Conservation (phyloP, 345 rosid genomes). For the Lepidium aucheri region DNA sequence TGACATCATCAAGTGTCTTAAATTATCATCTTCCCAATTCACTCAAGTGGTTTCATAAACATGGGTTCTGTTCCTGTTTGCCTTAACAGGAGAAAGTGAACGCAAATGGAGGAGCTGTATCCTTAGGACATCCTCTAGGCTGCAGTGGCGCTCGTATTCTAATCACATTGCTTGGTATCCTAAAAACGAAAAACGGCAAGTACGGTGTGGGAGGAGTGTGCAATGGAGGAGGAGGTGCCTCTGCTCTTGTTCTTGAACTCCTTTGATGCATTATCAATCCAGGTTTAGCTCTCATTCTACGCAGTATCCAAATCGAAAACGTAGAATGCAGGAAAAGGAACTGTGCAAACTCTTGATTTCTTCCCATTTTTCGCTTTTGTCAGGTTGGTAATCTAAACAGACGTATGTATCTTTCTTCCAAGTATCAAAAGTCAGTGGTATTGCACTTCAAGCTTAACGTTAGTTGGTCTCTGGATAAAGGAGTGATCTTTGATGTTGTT, state of each 20-base stretch:
- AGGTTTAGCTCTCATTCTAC: conserved; percentile 5
- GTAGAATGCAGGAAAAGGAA: not conserved
- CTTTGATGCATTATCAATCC: conserved; percentile 21
- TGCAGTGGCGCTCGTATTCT: conserved; percentile 98
- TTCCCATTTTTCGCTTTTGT: not conserved
- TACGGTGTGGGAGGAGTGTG: conserved; percentile 90
- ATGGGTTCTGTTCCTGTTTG: conserved; percentile 5
- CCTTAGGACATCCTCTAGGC: conserved; percentile 96
- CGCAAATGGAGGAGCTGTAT: conserved; percentile 92
- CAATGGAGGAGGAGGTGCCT: conserved; percentile 99
- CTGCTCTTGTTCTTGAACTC: conserved; percentile 82
- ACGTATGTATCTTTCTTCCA: not conserved
- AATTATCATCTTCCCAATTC: not conserved
- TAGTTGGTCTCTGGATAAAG: conserved; percentile 16
- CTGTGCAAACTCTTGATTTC: not conserved
- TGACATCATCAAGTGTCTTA: not conserved
- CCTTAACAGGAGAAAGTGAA: conserved; percentile 65
- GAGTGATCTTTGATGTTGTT: conserved; percentile 18
- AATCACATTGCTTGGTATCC: conserved; percentile 88
- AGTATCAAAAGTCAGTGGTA: not conserved
- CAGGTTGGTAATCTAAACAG: conserved; percentile 5
- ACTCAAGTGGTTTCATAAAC: not conserved
- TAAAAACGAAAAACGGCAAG: conserved; percentile 69
- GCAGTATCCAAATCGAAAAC: not conserved
- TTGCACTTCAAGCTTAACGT: not conserved